Evolutionary conservation across 2,329 filamentous ascomycete species (phyloP), one percentile per base, ranked within the genome.

Genomic region (Cladosporium phlei): DNA sequence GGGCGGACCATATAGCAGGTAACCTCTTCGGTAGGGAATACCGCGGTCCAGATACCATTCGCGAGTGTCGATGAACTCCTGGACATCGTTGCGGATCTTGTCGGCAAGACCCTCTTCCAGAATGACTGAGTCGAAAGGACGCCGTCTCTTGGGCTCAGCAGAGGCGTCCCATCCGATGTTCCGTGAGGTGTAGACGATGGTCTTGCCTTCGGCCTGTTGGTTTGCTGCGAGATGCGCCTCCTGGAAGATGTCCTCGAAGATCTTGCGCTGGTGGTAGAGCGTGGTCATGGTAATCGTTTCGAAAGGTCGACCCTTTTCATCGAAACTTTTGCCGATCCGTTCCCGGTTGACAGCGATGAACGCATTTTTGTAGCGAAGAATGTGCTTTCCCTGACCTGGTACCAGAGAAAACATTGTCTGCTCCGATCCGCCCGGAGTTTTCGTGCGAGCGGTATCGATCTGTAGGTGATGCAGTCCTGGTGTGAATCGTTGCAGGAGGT

Each of bases 41-140:
- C 90, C 91, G n/a, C 91, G 83, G 59, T 95, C 88, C 39, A 89
- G 80, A 61, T 96, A 96, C 90, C 91, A 96, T 54, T 85, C 80
- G 48, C 86, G 80, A 28, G 86, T 83, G 1, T 73, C 71, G 43
- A 95, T 72, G 59, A 96, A 96, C 56, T 93, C 88, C 59, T 80
- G 78, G 7, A 95, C 85, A 59, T 96, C 91, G 24, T 74, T 76
- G 3, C 94, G 79, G 28, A 96, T 83, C 35, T 76, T 73, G 63
- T 95, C 88, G 61, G 90, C 88, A 44, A 97, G 79, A 0, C 90
- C 90, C 48, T 83, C 70, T 53, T 94, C 88, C 16, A 96, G 71
- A 5, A 97, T 80, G 4, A 98, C 93, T 1, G 90, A 96, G 9
- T 85, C 82, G 11, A 97, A 71, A 0, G 93, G 91, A 25, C 93